Evolutionary conservation across 306 rosid genomes (phyloP), one percentile per base, ranked within the genome.

Genomic region (Lablab purpureus): DNA sequence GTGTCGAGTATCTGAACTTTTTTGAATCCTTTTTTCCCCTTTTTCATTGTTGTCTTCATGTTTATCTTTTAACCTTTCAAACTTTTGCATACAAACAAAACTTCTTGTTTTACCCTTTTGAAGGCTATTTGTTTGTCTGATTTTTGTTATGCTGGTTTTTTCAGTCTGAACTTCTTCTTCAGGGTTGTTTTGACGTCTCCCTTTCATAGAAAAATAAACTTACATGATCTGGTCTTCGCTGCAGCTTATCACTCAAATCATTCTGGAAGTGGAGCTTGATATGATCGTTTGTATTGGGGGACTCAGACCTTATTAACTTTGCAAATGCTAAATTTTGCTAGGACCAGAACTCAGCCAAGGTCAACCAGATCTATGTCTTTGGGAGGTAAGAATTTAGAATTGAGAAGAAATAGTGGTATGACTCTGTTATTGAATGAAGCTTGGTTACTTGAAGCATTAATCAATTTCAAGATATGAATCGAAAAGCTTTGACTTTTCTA

Each of bases 341-440:
- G 97, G 91, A 6, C 75, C 62, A 90, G 97, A 85, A 81, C 25
- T 81, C 98, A 90, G 80, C 81, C 90, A 21, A 89, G 99, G 91
- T 71, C 86, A 22, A 69, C 75, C 74, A 86, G 98, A 87, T 50
- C 99, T 74, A 69, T 90, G 88, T 83, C 98, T 59, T 74, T 95
- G 55, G 99, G 99, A 73, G 99, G 99, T 93, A 84, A 71, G 88
- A 25, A 78, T 87, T 60, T 71, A n/a, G 12, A n/a, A 40, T 36
- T 49, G 66, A 63, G 52, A 47, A 25, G 0, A 14, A 30, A 51
- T 73, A 37, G 36, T 43, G 19, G 54, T 80, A 45, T 56, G 46
- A 18, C 41, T 52, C 22, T 49, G 67, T 45, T 19, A 12, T 75
- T 3, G 25, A 71, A 11, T 54, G 54, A 63, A 50, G 81, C 51